phyloP scores from a whole-genome alignment of 83 land plant genomes.

The Picea abies region DNA sequence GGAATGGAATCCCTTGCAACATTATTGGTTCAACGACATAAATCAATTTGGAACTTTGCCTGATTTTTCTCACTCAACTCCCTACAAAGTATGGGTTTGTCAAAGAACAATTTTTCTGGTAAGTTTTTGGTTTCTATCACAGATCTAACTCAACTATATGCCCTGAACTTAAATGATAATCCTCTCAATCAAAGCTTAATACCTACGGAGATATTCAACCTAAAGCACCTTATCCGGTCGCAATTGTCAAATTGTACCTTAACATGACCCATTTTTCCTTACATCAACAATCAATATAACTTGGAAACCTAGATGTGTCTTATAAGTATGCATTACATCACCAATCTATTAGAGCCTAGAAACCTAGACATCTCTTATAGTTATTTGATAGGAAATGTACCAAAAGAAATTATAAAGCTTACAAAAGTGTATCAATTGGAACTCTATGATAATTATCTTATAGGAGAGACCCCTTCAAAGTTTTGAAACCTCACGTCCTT shows the following conservation, averaged over 20 bases:
- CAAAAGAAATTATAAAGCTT: constrained; percentile 47
- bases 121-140: constrained; percentile 44
- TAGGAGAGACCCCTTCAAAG: no score
- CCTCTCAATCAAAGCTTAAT: constrained; percentile 29
- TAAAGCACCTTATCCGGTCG: constrained; percentile 36
- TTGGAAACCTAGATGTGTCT: no score
- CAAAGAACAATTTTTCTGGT: constrained; percentile 47
- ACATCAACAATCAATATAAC: constrained; percentile 21
- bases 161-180: constrained; percentile 50
- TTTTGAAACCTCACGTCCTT: no score
- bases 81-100: constrained; percentile 33
- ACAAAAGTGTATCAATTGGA: not conserved
- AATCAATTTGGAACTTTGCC: not conserved
- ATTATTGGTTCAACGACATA: no score
- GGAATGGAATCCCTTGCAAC: no score
- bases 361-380: constrained; percentile 50
- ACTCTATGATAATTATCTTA: no score
- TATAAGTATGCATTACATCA: no score
- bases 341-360: constrained; percentile 27
- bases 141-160: constrained; percentile 18
- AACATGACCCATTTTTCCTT: constrained; percentile 43
- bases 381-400: constrained; percentile 44
- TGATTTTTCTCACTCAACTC: constrained; percentile 29
- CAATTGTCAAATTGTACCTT: constrained; percentile 43
- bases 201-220: constrained; percentile 25